Evolutionary conservation across 2,329 filamentous ascomycete genomes (phyloP).

Genomic region (Huntiella abstrusa): DNA sequence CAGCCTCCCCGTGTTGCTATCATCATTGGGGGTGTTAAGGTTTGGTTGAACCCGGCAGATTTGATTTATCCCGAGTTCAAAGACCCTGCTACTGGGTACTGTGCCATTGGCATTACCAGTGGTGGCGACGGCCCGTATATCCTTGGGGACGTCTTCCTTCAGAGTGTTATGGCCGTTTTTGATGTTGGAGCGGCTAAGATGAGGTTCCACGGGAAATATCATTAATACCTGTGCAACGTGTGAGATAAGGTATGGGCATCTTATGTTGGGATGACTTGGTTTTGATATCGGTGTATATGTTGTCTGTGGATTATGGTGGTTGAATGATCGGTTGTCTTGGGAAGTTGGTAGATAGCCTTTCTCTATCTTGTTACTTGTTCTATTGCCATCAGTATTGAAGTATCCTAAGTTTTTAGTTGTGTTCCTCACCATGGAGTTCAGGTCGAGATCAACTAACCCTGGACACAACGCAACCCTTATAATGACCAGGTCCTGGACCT

Average conservation of each 20-base stretch:
- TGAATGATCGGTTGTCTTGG: no score
- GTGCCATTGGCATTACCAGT: slow-evolving; percentile 27
- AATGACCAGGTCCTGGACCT: no score
- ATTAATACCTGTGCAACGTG: neutral
- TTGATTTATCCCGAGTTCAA: slow-evolving; percentile 26
- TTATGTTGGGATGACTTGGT: neutral
- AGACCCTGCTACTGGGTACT: slow-evolving; percentile 28
- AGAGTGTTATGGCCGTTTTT: slow-evolving; percentile 31
- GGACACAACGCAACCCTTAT: no score
- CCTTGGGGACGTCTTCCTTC: slow-evolving; percentile 30
- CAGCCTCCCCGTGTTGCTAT: slow-evolving; percentile 27
- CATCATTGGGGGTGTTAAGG: slow-evolving; percentile 24
- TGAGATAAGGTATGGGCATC: no score
- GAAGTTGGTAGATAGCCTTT: neutral
- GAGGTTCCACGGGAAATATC: slow-evolving; percentile 20
- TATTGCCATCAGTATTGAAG: neutral
- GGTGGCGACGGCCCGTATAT: slow-evolving; percentile 29
- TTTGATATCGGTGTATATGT: neutral
- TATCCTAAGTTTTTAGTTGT: neutral
- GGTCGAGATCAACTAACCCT: no score
- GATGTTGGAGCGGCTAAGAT: slow-evolving; percentile 28
- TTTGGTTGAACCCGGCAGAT: slow-evolving; percentile 29
- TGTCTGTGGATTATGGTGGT: neutral
- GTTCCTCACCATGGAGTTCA: no score
- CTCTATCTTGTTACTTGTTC: neutral